phyloP scores from a whole-genome alignment of 2,329 filamentous ascomycete genomes.

The Diaporthe eres region DNA sequence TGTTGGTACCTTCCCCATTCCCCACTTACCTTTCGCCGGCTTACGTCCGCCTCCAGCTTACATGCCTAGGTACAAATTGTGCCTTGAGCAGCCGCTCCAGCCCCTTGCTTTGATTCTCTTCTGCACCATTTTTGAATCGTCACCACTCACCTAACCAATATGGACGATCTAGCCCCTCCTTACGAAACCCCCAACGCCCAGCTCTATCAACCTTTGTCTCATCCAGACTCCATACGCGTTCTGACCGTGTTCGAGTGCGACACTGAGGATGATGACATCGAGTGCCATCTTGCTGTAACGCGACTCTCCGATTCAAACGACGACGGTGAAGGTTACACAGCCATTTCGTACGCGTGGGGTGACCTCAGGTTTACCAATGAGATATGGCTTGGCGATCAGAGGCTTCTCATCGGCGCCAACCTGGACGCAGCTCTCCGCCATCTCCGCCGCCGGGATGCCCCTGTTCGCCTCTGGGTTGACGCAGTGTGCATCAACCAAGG shows the following conservation, averaged over 20 bases:
- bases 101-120: neutral
- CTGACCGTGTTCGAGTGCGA: slow-evolving; percentile 8
- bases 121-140: neutral
- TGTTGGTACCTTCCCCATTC: neutral
- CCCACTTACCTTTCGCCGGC: no score
- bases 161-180: neutral
- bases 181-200: neutral
- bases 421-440: slow-evolving; percentile 21
- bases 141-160: neutral
- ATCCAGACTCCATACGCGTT: slow-evolving; percentile 5
- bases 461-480: slow-evolving; percentile 28
- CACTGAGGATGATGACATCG: neutral
- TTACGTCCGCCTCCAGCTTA: neutral
- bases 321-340: neutral
- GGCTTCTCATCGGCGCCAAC: neutral
- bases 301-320: neutral
- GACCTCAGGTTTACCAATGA: neutral
- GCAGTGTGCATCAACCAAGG: slow-evolving; percentile 18
- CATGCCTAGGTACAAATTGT: neutral
- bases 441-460: neutral
- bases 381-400: slow-evolving; percentile 5
- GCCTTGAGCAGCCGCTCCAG: neutral
- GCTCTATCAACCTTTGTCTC: neutral
- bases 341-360: neutral
- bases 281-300: neutral